phyloP scores from a whole-genome alignment of 192 early-diverging fungal species.

The Spizellomyces sp. region DNA sequence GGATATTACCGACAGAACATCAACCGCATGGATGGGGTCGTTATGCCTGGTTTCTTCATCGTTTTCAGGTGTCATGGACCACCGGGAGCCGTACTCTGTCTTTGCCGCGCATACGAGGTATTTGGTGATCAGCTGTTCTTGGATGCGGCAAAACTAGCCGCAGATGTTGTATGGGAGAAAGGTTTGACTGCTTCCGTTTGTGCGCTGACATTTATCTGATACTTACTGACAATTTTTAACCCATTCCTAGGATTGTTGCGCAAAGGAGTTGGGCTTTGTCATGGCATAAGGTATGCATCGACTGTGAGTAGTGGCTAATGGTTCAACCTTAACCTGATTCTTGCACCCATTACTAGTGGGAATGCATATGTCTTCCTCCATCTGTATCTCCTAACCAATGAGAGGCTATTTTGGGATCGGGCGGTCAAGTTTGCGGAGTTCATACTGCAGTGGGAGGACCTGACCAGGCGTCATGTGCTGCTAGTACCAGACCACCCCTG shows the following conservation, averaged over 20 bases:
- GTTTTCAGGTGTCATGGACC: slow-evolving; percentile 6
- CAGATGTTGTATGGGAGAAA: slow-evolving; percentile 15
- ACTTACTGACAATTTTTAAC: too few species aligned
- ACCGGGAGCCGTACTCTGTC: slow-evolving; percentile 5
- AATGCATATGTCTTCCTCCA: slow-evolving; percentile 10
- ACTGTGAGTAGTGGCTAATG: not conserved
- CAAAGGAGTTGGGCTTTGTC: slow-evolving; percentile 7
- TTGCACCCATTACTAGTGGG: not conserved
- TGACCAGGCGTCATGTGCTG: not conserved
- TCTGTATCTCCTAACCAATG: not conserved
- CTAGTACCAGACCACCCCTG: not conserved
- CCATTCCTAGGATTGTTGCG: not conserved
- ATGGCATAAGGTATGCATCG: slow-evolving; percentile 1
- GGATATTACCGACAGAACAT: too few species aligned
- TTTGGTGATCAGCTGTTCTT: not conserved
- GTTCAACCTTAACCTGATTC: not conserved
- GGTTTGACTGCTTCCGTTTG: not conserved
- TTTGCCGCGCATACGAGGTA: not conserved
- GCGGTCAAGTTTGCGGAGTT: slow-evolving; percentile 1
- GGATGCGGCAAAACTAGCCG: not conserved
- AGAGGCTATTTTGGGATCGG: not conserved
- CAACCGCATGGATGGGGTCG: too few species aligned
- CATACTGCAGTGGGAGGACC: not conserved
- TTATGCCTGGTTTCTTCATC: not conserved
- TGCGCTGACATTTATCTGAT: too few species aligned